Evolutionary conservation across 2,329 filamentous ascomycete genomes (phyloP).

Genomic region (Pseudogymnoascus sp.): DNA sequence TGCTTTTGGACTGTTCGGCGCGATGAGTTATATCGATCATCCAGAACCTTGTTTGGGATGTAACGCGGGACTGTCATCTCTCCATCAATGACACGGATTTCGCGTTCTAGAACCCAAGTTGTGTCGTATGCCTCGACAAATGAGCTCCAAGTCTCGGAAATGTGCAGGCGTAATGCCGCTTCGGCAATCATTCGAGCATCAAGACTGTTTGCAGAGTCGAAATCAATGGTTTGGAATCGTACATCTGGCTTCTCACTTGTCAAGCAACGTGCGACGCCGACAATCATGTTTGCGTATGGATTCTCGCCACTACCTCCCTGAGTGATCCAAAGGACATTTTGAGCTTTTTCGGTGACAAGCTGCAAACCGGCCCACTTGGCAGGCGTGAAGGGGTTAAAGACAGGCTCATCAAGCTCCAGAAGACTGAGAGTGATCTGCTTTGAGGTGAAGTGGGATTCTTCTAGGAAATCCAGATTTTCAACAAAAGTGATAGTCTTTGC

Average conservation of each 20-base stretch:
- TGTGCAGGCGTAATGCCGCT: conserved; percentile 7
- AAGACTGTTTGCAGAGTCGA: conserved; percentile 1
- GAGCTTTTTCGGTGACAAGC: not conserved
- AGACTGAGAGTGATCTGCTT: conserved; percentile 11
- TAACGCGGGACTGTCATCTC: conserved; percentile 3
- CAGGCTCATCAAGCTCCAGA: conserved; percentile 26
- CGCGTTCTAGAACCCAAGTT: conserved; percentile 11
- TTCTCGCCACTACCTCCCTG: conserved; percentile 8
- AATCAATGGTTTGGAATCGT: conserved; percentile 9
- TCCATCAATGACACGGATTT: not conserved
- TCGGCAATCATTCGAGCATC: conserved; percentile 7
- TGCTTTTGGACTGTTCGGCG: not conserved
- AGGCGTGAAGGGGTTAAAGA: conserved; percentile 13
- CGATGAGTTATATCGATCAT: conserved; percentile 10
- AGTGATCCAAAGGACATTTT: conserved; percentile 9
- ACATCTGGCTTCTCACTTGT: not conserved
- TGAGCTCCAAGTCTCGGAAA: not conserved
- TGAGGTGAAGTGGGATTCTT: conserved; percentile 16
- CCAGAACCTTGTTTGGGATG: not conserved
- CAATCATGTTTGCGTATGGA: conserved; percentile 11
- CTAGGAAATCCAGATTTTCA: conserved; percentile 2
- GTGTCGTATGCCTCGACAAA: conserved; percentile 5
- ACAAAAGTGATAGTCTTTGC: conserved; percentile 12
- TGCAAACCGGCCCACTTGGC: not conserved
- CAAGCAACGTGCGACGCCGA: conserved; percentile 9